phyloP scores from a whole-genome alignment of 2,329 filamentous ascomycete genomes.

The Diaporthe citriasiana region DNA sequence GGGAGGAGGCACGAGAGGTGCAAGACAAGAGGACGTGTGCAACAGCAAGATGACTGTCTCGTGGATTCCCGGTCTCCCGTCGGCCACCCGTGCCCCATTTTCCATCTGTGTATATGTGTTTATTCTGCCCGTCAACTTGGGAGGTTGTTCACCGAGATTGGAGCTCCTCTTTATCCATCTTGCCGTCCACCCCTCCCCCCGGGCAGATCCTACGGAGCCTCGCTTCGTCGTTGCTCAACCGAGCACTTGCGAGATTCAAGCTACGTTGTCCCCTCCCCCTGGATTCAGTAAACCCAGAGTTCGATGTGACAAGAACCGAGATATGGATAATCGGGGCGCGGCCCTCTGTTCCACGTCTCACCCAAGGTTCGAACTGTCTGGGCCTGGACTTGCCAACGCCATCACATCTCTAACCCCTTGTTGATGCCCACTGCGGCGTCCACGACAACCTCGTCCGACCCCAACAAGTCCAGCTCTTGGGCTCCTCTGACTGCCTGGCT shows the following conservation, averaged over 20 bases:
- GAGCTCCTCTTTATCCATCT: slow-evolving; percentile 13
- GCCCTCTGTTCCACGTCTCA: slow-evolving; percentile 28
- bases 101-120: background rate
- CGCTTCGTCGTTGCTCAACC: background rate
- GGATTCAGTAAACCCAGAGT: background rate
- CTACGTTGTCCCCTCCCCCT: background rate
- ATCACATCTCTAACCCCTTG: slow-evolving; percentile 4
- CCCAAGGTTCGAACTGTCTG: background rate
- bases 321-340: slow-evolving; percentile 34
- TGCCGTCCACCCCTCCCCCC: background rate
- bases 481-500: background rate
- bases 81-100: background rate
- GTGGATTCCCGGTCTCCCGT: slow-evolving; percentile 31
- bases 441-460: slow-evolving; percentile 3
- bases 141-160: slow-evolving; percentile 12
- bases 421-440: background rate
- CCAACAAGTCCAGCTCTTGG: background rate
- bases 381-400: background rate
- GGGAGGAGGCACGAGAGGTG: slow-evolving; percentile 5
- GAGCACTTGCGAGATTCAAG: background rate
- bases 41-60: slow-evolving; percentile 33
- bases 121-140: background rate
- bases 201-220: background rate
- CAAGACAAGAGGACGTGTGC: slow-evolving; percentile 8
- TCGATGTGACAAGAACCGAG: slow-evolving; percentile 29